A percentile compares a stretch with the other conserved stretches of the same genome.
Evolutionary conservation across 352 stramenopile species (phyloP).

Genomic region (Peronosclerospora sorghi): DNA sequence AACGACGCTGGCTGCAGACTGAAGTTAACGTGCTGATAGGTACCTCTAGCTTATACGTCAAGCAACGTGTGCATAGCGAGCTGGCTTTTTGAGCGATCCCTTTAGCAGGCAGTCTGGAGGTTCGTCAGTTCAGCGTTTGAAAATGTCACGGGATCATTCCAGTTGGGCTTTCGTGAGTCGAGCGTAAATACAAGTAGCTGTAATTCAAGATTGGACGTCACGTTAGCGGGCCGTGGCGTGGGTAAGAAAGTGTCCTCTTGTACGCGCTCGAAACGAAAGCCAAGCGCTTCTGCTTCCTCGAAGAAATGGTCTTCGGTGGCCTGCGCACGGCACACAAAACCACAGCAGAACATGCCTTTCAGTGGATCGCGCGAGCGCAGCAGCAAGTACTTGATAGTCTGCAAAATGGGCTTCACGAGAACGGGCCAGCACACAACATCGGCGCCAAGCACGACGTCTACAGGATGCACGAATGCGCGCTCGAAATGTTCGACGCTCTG

Average conservation of each 20-base stretch:
- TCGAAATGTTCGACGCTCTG: slow-evolving; percentile 34
- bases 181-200: slow-evolving; percentile 40
- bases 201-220: slow-evolving; percentile 31
- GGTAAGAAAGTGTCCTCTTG: slow-evolving; percentile 27
- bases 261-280: slow-evolving; percentile 30
- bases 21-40: too few species aligned
- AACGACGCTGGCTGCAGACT: too few species aligned
- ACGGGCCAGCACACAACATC: slow-evolving; percentile 68
- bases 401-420: slow-evolving; percentile 56
- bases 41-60: slow-evolving; percentile 25
- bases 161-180: slow-evolving; percentile 22
- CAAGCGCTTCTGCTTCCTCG: slow-evolving; percentile 26
- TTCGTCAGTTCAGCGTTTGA: slow-evolving; percentile 23
- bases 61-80: neutral
- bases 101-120: slow-evolving; percentile 41
- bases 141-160: slow-evolving; percentile 30
- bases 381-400: slow-evolving; percentile 58
- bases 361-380: slow-evolving; percentile 24
- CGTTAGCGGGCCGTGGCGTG: slow-evolving; percentile 24
- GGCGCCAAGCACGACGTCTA: slow-evolving; percentile 52
- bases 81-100: too few species aligned
- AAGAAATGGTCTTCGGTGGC: slow-evolving; percentile 48
- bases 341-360: slow-evolving; percentile 39
- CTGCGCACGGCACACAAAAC: slow-evolving; percentile 46
- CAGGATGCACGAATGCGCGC: slow-evolving; percentile 24